These are phyloP conservation scores for Deinandra increscens DNA, from an alignment of 129 eudicot genomes.

Conservation along the genomic window DNA sequence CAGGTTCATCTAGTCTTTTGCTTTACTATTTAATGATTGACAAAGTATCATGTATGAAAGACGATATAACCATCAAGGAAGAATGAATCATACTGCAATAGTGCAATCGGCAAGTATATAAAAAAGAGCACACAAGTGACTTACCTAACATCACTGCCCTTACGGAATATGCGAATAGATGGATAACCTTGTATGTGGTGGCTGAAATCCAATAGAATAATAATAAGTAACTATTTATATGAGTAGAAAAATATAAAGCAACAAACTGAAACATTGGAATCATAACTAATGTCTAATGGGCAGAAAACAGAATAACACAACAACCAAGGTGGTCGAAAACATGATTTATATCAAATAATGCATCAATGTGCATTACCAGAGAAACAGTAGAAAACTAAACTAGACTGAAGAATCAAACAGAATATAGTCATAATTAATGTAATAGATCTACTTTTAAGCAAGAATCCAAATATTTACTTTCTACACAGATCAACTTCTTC, in stretches of 20 bases:
- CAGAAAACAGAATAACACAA: background rate
- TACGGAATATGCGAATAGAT: slow-evolving; percentile 92
- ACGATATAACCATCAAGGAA: slow-evolving; percentile 17
- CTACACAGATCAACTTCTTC: slow-evolving; percentile 86
- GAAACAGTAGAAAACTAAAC: background rate
- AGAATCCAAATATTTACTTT: slow-evolving; percentile 46
- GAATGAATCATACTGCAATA: slow-evolving; percentile 11
- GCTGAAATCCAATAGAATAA: slow-evolving; percentile 49
- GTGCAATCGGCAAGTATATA: background rate
- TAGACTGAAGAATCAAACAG: background rate
- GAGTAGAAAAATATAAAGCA: slow-evolving; percentile 2
- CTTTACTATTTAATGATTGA: background rate
- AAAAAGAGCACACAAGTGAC: slow-evolving; percentile 13
- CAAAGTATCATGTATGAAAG: slow-evolving; percentile 13
- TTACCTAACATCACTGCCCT: slow-evolving; percentile 83
- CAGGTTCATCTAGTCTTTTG: background rate
- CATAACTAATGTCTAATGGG: slow-evolving; percentile 18
- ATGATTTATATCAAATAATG: slow-evolving; percentile 4
- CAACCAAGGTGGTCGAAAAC: slow-evolving; percentile 14
- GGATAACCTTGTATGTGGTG: slow-evolving; percentile 98
- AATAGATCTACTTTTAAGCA: background rate
- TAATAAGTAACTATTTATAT: background rate
- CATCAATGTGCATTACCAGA: slow-evolving; percentile 19
- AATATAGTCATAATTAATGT: slow-evolving; percentile 3
- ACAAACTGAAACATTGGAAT: slow-evolving; percentile 7